Base-by-base conservation (phyloP, 2,329 filamentous ascomycete genomes). In the Balansia obtecta region DNA sequence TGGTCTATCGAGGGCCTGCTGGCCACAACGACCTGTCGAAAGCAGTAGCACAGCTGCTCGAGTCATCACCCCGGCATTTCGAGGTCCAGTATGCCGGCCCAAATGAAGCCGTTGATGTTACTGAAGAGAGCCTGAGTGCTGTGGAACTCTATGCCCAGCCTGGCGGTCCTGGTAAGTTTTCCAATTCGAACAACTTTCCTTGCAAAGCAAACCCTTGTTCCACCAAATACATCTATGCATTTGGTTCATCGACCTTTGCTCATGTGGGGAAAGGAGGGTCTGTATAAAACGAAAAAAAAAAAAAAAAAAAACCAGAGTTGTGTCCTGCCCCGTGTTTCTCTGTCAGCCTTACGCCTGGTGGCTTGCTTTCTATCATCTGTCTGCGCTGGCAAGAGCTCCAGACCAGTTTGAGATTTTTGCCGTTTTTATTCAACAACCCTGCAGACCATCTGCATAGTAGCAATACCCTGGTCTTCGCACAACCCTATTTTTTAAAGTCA, bases 1-100 rank as follows among this genome's bases (percentile, higher is more conserved):
- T 61, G 6, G 58, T 61, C 15, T 61, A 60, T 49, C 56, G 56
- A 16, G 56, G 57, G 7, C 52, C 55, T 0, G 52, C 53, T 5
- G 53, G 55, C 16, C 52, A 52, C 33, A 37, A 53, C 13, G 56
- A 55, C 22, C 53, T 57, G 45, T 53, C 58, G 8, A 48, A 55
- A 32, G 52, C 55, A 8, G 56, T 60, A 9, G 55, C 52, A 12
- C 22, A 54, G 13, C 46, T 61, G 7, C 55, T 61, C 1, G 49
- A 58, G 43, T 54, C 56, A 4, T 59, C 56, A 1, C 38, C 52
- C 2, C 54, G 47, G 20, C 52, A 55, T 4, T 60, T 61, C 2
- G 45, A 56, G 7, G 57, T 60, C 13, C 50, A 45, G 2, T 61
- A 54, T 41, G 56, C 50, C 27, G 57, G 55, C 7, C 56, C 59